A percentile compares a stretch with the other conserved stretches of the same genome.
These are phyloP conservation scores for Grigorovia humatica DNA, from an alignment of 805 yeast genomes.

Conservation along the genomic window DNA sequence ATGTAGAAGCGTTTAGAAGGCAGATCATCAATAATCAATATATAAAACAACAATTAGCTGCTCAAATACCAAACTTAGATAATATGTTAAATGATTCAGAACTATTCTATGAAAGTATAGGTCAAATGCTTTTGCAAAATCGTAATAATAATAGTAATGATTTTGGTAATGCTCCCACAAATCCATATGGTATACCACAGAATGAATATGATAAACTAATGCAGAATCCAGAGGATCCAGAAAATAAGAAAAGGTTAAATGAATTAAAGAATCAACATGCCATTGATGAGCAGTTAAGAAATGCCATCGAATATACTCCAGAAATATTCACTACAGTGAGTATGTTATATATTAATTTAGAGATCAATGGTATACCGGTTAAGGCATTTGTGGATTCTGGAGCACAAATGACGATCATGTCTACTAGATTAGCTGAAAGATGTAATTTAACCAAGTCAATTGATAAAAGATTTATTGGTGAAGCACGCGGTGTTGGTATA, in stretches of 20 bases:
- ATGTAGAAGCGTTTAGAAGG: conserved; percentile 40
- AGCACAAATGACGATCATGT: conserved; percentile 81
- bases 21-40: conserved; percentile 36
- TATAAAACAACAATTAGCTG: conserved; percentile 28
- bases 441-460: conserved; percentile 63
- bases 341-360: conserved; percentile 73
- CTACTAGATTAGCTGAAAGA: conserved; percentile 63
- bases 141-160: conserved; percentile 7
- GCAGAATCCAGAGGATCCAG: conserved; percentile 61
- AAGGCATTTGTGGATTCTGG: conserved; percentile 97
- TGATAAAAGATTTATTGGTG: conserved; percentile 71
- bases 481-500: conserved; percentile 85
- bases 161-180: conserved; percentile 1
- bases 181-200: conserved; percentile 30
- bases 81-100: conserved; percentile 37
- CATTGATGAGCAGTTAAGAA: conserved; percentile 67
- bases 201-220: conserved; percentile 44
- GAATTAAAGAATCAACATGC: conserved; percentile 61
- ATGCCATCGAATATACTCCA: conserved; percentile 81
- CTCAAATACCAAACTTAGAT: conserved; percentile 39
- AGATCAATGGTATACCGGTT: conserved; percentile 68
- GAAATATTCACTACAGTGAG: conserved; percentile 75
- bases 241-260: conserved; percentile 50
- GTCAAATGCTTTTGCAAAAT: conserved; percentile 29
- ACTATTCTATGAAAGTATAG: conserved; percentile 35